A percentile compares a stretch with the other conserved stretches of the same genome.
Conservation (phyloP, 495 filamentous ascomycete species). For the Daldinia childiae region DNA sequence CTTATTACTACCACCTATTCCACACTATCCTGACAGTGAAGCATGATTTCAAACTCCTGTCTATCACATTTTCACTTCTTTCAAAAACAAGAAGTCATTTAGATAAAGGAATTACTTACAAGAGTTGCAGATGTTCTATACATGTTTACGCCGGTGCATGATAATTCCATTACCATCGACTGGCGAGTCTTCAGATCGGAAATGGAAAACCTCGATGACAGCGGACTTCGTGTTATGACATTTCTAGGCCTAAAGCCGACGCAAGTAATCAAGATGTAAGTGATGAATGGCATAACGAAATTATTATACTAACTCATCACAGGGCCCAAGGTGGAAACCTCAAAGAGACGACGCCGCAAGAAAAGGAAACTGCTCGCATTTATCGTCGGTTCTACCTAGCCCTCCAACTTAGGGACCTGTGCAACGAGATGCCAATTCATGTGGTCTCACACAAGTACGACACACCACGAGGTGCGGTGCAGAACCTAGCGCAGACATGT, state of each 20-base stretch:
- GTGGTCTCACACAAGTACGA: conserved; percentile 74
- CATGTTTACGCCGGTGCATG: conserved; percentile 78
- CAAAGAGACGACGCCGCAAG: conserved; percentile 68
- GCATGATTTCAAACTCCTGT: not conserved
- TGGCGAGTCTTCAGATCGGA: conserved; percentile 79
- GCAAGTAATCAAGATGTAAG: conserved; percentile 76
- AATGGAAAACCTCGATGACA: conserved; percentile 75
- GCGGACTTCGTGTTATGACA: conserved; percentile 71
- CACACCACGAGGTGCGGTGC: conserved; percentile 73
- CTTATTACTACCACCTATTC: not conserved
- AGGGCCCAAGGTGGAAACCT: conserved; percentile 77
- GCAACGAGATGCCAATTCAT: conserved; percentile 80
- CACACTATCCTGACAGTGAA: no score
- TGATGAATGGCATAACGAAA: not conserved
- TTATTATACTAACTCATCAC: conserved; percentile 42
- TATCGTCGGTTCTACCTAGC: conserved; percentile 84
- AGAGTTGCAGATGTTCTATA: conserved; percentile 68
- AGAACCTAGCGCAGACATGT: conserved; percentile 77
- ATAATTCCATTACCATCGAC: conserved; percentile 65
- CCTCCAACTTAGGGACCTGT: conserved; percentile 81
- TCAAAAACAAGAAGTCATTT: not conserved
- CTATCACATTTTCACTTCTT: not conserved
- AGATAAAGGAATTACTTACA: conserved; percentile 7
- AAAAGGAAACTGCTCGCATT: conserved; percentile 68
- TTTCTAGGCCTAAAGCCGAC: conserved; percentile 76